These are phyloP conservation scores for Teratosphaeria nubilosa DNA, from an alignment of 2,329 filamentous ascomycete genomes.

Conservation along the genomic window DNA sequence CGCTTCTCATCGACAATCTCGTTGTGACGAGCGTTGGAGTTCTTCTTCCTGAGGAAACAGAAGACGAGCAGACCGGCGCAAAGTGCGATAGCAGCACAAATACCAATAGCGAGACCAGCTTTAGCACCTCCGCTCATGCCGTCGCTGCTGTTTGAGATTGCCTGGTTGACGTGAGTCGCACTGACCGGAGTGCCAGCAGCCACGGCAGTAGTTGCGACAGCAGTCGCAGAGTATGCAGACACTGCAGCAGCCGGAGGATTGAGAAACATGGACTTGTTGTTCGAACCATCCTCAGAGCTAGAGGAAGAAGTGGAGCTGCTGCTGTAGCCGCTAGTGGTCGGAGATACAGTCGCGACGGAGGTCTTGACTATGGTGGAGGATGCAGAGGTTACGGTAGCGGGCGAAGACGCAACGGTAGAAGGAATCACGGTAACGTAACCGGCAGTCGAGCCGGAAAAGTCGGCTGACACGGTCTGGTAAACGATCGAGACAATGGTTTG, in stretches of 20 bases:
- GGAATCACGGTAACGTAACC: conserved; percentile 20
- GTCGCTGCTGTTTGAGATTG: conserved; percentile 5
- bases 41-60: conserved; percentile 62
- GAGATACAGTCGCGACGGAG: conserved; percentile 2
- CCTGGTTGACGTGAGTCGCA: conserved; percentile 6
- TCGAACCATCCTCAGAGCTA: conserved; percentile 1
- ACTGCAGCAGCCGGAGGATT: conserved; percentile 1
- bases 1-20: conserved; percentile 32
- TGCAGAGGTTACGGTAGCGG: conserved; percentile 1
- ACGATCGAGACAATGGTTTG: conserved; percentile 35
- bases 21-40: conserved; percentile 36
- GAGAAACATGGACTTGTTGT: conserved; percentile 8
- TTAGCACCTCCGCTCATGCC: conserved; percentile 46
- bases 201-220: conserved; percentile 4
- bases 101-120: conserved; percentile 77
- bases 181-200: conserved; percentile 16
- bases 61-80: conserved; percentile 62
- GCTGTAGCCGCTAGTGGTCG: not conserved
- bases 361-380: conserved; percentile 1
- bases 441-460: conserved; percentile 41
- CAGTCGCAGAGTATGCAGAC: conserved; percentile 10
- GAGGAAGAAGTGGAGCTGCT: conserved; percentile 1
- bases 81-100: conserved; percentile 58
- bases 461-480: conserved; percentile 42
- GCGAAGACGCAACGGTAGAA: conserved; percentile 5